Conservation (phyloP, 1,139 yeast species). For the Kodamaea anthophila region DNA sequence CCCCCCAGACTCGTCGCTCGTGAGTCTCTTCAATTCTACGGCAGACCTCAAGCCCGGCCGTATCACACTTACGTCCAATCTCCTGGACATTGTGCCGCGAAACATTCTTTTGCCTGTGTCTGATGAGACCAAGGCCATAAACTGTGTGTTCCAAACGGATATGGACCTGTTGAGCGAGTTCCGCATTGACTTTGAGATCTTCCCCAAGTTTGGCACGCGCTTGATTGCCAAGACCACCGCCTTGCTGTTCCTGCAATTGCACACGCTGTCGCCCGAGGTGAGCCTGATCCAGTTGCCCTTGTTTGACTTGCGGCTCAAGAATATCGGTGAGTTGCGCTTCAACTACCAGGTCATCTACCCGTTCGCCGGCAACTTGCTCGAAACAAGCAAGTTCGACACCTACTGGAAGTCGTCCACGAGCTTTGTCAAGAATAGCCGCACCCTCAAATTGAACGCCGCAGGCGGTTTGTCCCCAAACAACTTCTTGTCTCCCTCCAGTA, state of each 20-base stretch:
- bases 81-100: slow-evolving; percentile 76
- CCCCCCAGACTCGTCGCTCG: slow-evolving; percentile 49
- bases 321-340: slow-evolving; percentile 76
- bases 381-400: slow-evolving; percentile 88
- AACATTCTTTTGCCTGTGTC: slow-evolving; percentile 74
- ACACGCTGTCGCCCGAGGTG: slow-evolving; percentile 41
- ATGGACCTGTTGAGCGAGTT: slow-evolving; percentile 60
- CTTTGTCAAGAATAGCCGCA: slow-evolving; percentile 28
- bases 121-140: slow-evolving; percentile 52
- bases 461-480: slow-evolving; percentile 41
- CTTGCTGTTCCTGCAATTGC: slow-evolving; percentile 45
- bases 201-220: slow-evolving; percentile 91
- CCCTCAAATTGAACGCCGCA: slow-evolving; percentile 30
- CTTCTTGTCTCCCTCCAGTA: slow-evolving; percentile 27
- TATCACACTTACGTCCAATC: slow-evolving; percentile 67
- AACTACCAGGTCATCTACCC: slow-evolving; percentile 84
- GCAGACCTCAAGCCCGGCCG: slow-evolving; percentile 46
- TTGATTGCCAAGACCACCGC: slow-evolving; percentile 86
- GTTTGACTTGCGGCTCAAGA: slow-evolving; percentile 73
- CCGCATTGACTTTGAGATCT: slow-evolving; percentile 81
- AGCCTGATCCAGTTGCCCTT: slow-evolving; percentile 62
- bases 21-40: slow-evolving; percentile 44
- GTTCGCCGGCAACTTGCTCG: slow-evolving; percentile 78
- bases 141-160: slow-evolving; percentile 83
- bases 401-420: slow-evolving; percentile 87